Evolutionary conservation across 2,329 filamentous ascomycete genomes (phyloP).

Genomic region (Aspergillus amoenus): DNA sequence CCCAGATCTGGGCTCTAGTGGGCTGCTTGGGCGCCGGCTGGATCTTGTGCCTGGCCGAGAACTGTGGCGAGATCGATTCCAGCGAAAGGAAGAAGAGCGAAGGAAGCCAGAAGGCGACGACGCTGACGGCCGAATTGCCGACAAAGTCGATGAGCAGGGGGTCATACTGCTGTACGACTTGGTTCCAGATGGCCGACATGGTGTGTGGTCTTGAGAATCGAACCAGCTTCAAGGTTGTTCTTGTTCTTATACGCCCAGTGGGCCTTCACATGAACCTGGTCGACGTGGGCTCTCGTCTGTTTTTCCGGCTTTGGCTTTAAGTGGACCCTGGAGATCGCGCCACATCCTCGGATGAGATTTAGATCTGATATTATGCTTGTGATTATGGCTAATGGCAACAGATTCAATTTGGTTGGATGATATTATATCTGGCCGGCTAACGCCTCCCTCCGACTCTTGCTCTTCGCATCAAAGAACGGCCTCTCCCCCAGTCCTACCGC

Average conservation of each 20-base stretch:
- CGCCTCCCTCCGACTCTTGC: constrained; percentile 25
- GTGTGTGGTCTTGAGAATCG: too few species aligned
- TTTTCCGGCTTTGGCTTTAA: too few species aligned
- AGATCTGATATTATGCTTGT: too few species aligned
- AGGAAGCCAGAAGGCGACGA: constrained; percentile 27
- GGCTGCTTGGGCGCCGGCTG: constrained; percentile 55
- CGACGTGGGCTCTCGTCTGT: too few species aligned
- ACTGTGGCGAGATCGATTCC: constrained; percentile 47
- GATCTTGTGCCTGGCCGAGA: constrained; percentile 55
- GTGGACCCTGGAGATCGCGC: too few species aligned
- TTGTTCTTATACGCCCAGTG: too few species aligned
- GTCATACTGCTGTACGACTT: background rate
- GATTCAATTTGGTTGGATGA: too few species aligned
- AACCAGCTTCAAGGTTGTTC: too few species aligned
- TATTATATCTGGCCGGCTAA: background rate
- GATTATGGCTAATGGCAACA: too few species aligned
- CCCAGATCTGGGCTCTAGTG: constrained; percentile 42
- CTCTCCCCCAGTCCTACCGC: constrained; percentile 55
- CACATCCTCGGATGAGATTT: too few species aligned
- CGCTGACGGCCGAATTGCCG: too few species aligned
- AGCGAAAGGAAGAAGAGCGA: constrained; percentile 44
- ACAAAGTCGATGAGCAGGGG: background rate
- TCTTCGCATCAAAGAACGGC: constrained; percentile 52
- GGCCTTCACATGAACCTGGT: too few species aligned
- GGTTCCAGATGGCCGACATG: background rate